Evolutionary conservation across 2,329 filamentous ascomycete genomes (phyloP), one percentile per base, ranked within the genome.

Genomic region (Bipolaris bicolor): DNA sequence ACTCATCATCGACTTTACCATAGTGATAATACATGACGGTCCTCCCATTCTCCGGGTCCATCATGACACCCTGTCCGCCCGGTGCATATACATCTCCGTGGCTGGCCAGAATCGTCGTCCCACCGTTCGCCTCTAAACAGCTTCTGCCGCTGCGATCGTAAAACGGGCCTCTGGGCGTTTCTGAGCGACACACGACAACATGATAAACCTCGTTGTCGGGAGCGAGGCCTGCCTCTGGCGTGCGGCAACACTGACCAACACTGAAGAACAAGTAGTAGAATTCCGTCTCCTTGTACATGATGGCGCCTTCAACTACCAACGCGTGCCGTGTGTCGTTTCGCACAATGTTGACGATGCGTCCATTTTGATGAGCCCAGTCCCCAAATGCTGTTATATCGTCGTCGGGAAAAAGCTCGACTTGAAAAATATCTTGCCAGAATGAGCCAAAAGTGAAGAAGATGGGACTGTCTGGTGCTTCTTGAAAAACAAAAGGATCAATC

Each of bases 401-500:
- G 20, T 59, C 20, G 0, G 56, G 46, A 5, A 52, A 40, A 16
- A 89, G 78, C 9, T 76, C 68, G 0, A 85, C 83, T 67, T 88
- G 86, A 74, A 84, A 88, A 58, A 90, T 82, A 64, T 85, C 83
- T 4, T 78, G 72, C 87, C 87, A 91, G 78, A 87, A 90, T 22
- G 83, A 87, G 18, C 88, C 88, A 60, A 90, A 90, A 55, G 81
- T 86, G 65, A 86, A 75, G 52, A 81, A 80, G 29, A 80, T 80
- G 0, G 62, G 50, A 2, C 36, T 48, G 1, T 45, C 46, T 1
- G 53, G 13, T 71, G 73, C 51, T 29, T 72, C 72, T 34, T 70
- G 66, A 59, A 83, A 79, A 24, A 80, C 57, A 52, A 77, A 75
- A 1, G 76, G 72, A 55, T 81, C 89, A 66, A 91, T 81, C 36